Evolutionary conservation across 2,329 filamentous ascomycete genomes (phyloP), one percentile per base, ranked within the genome.

Genomic region (Ophidiomyces ophidiicola): DNA sequence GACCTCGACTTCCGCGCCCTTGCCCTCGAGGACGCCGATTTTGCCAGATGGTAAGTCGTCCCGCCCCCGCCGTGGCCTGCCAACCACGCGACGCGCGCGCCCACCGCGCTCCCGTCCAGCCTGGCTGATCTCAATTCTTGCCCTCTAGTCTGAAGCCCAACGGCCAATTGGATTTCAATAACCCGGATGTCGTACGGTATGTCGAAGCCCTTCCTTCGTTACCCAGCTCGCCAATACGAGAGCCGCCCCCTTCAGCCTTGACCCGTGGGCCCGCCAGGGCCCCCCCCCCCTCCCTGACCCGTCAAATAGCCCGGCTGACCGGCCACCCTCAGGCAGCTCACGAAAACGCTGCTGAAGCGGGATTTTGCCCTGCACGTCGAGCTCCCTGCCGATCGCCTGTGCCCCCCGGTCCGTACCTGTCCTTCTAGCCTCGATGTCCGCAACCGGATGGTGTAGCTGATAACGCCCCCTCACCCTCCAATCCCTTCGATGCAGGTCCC

Each of bases 361-460:
- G 80, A 94, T 57, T 96, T 94, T 57, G 70, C 68, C 8, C 60
- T 96, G 6, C 53, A 66, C 1, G 63, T 94, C 10, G 68, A 79
- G 4, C 66, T 96, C 1, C 86, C 86, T 0, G 62, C 72, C 18
- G 78, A 94, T 57, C 71, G 88, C 15, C 68, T 98, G 1, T 96
- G 88, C 54, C 90, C 88, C 8, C 84, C 87, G 1, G 82, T 93
- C 55, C 51, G 67, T 48, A 36, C 11, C 5, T 11, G 15, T 19
- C 12, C 17, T 6, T n/a, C 14, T 3, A 5, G 18, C 15, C 6
- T 8, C 18, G 17, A 26, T 30, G 21, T 30, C 7, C n/a, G 19
- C 15, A 12, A 31, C 10, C 18, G 17, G 3, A 3, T 30, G n/a
- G 20, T 30, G 8, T 31, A 20, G 18, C 35, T 37, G 12, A 23